Evolutionary conservation across 371 early-diverging fungal species (phyloP), one percentile per base, ranked within the genome.

Genomic region (Mortierella sp.): DNA sequence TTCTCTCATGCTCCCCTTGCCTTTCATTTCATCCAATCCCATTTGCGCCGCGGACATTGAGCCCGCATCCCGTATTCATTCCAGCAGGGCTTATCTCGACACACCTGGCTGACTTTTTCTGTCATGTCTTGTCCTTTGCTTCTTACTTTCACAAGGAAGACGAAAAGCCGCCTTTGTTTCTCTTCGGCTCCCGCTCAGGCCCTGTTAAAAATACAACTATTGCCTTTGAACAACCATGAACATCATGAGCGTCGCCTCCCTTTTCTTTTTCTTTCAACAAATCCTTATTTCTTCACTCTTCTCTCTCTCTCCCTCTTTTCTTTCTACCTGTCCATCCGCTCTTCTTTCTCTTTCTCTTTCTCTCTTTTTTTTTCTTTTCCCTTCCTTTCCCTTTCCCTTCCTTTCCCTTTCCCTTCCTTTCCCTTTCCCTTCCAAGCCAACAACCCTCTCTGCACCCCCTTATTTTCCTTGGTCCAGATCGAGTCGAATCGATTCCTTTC

Each of bases 101-200:
- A 50, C 16, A 44, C 38, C 52, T 45, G 26, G n/a, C 60, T 52
- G n/a, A 21, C 14, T 47, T 31, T 79, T 55, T 26, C 26, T 26
- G 70, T 57, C 28, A 47, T 65, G n/a, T 74, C 73, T 70, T 70
- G 21, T 5, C 14, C 28, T 24, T 44, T 55, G 21, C 74, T 14
- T 16, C 52, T 21, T 4, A 24, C n/a, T 75, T 50, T n/a, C n/a
- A 55, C 72, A 58, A 52, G 54, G 21, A 76, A 31, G 6, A 34
- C 19, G 28, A 74, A 50, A n/a, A n/a, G n/a, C n/a, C n/a, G 21
- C 57, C 42, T 58, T 55, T 75, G 72, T n/a, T 70, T 55, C 42
- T 34, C 65, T 50, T 63, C 63, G 34, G 28, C 44, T 24, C 42
- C 68, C 68, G 31, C 74, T 63, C 78, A 31, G 58, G n/a, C 58